These are phyloP conservation scores for Aspergillus avenaceus DNA, from an alignment of 495 filamentous ascomycete species.

Conservation along the genomic window DNA sequence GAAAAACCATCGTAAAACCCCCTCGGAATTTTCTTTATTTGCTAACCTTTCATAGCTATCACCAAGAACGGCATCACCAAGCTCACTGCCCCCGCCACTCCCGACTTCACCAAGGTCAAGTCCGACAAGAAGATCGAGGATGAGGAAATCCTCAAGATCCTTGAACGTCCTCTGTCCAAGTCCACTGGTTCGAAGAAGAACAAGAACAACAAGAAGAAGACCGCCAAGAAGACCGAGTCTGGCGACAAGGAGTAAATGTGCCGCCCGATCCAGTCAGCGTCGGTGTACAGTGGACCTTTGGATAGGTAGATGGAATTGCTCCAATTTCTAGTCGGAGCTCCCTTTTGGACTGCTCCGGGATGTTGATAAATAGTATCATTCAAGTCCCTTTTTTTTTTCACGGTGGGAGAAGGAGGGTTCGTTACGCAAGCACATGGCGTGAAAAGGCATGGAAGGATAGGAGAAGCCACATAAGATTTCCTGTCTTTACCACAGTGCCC, in stretches of 20 bases:
- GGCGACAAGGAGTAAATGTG: constrained; percentile 55
- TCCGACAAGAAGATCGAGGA: constrained; percentile 97
- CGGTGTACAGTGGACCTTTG: constrained; percentile 9
- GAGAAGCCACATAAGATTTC: neutral
- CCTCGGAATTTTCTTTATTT: neutral
- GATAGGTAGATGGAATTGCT: constrained; percentile 5
- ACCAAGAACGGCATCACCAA: constrained; percentile 95
- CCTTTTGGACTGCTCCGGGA: constrained; percentile 5
- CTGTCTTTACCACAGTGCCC: constrained; percentile 2
- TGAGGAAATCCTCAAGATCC: constrained; percentile 88
- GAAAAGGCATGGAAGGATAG: neutral
- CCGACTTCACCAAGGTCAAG: constrained; percentile 75
- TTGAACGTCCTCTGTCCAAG: constrained; percentile 77
- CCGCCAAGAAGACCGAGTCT: constrained; percentile 63
- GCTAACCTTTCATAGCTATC: constrained; percentile 59
- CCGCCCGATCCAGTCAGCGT: constrained; percentile 4
- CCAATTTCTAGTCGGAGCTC: constrained; percentile 6
- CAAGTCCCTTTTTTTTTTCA: neutral
- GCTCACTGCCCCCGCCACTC: constrained; percentile 67
- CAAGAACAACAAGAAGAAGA: constrained; percentile 91
- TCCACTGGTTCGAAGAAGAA: constrained; percentile 70
- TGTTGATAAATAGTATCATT: constrained; percentile 2
- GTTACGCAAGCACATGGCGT: neutral
- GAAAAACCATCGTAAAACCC: neutral
- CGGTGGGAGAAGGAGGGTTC: neutral